Evolutionary conservation across 2,329 filamentous ascomycete genomes (phyloP), one percentile per base, ranked within the genome.

Genomic region (Triangularia setosa): DNA sequence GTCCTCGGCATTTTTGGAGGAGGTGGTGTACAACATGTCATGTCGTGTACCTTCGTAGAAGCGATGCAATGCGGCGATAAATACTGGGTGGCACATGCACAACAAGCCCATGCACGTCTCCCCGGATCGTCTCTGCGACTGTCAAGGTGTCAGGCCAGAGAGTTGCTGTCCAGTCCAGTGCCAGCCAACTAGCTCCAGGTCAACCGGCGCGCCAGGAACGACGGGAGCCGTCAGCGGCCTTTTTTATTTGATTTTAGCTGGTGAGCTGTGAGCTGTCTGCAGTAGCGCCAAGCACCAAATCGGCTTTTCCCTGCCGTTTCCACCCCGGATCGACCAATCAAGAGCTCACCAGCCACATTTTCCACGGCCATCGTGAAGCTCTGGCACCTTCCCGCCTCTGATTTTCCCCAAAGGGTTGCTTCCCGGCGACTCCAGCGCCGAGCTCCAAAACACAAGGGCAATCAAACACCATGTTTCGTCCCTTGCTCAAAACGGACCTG

Each of bases 391-490:
- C 65, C 65, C 65, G 64, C 65, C 65, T 65, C 62, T 62, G 60
- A 64, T 62, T 68, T 68, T 68, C 64, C 66, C 54, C 61, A 58
- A 63, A 52, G 24, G 62, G 64, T 30, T 60, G 48, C 40, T 61
- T 28, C 9, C 59, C 56, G 61, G 64, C 55, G 64, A 60, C 24
- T 30, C 52, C 53, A 57, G 23, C 24, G 58, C 57, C 61, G 58
- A 59, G 63, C 59, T 60, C 59, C 57, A 64, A 64, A 65, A 67
- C 65, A 65, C 58, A 61, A n/a, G 40, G 52, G 65, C 64, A 68
- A 68, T 68, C 66, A 65, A 67, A 65, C 55, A 64, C 55, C 40
- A 56, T 62, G 63, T 67, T 61, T 66, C 66, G 64, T 64, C 54
- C 66, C 64, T 68, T 65, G 59, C 66, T 68, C 66, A 66, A 68